These are phyloP conservation scores for Claviceps maximensis DNA, from an alignment of 2,329 filamentous ascomycete species.

Conservation along the genomic window DNA sequence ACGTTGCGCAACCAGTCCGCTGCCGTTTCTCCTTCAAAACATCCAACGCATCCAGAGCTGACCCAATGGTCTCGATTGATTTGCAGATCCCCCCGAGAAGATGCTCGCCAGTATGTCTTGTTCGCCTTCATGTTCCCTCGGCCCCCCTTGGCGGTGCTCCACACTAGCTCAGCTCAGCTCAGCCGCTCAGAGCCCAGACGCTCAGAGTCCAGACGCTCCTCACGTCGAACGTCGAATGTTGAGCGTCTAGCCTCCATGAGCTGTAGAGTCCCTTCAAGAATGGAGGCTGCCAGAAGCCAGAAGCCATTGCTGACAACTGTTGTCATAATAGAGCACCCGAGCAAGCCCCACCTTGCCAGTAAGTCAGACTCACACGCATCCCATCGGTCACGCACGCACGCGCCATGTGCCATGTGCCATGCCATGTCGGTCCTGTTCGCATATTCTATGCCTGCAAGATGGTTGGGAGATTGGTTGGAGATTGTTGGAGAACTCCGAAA, in stretches of 20 bases:
- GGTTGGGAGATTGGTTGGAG: background rate
- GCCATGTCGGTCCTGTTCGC: background rate
- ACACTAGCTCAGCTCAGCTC: background rate
- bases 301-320: slow-evolving; percentile 13
- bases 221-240: background rate
- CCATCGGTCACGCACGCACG: background rate
- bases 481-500: background rate
- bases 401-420: background rate
- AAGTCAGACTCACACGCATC: slow-evolving; percentile 24
- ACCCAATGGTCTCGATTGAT: slow-evolving; percentile 1
- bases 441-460: too few relatives aligned
- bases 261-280: background rate
- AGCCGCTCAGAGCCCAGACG: background rate
- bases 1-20: slow-evolving; percentile 18
- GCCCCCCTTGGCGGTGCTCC: background rate
- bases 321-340: slow-evolving; percentile 47
- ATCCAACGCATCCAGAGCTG: background rate
- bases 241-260: background rate
- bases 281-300: background rate
- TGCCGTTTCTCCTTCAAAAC: background rate
- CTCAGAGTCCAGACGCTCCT: too few relatives aligned
- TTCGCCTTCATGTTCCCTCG: background rate
- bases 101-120: slow-evolving; percentile 50
- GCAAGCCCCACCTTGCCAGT: slow-evolving; percentile 54
- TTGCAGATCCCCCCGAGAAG: slow-evolving; percentile 47